Evolutionary conservation across 176 grass and related monocot genomes (phyloP), one percentile per base, ranked within the genome.

Genomic region (Eragrostis nindensis): DNA sequence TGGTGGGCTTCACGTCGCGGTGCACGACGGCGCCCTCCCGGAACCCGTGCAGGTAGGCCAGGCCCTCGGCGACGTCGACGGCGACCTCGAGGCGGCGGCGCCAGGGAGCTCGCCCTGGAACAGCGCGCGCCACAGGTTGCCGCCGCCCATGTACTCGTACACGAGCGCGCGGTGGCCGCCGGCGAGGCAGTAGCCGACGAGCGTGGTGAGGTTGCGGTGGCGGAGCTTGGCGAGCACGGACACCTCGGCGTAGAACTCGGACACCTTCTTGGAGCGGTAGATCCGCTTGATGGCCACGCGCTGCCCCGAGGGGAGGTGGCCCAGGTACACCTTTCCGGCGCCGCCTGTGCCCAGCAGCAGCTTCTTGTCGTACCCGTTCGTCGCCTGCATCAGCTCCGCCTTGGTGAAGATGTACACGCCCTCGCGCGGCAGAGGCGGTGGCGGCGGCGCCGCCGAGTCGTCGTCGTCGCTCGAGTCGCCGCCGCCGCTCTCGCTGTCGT

Each of bases 341-440:
- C 80, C 92, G 24, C 92, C 92, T 32, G 76, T 25, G 29, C 92
- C 89, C 11, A 94, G 80, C 16, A 94, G 71, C 26, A 91, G 77
- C 36, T 82, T 68, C 27, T 68, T 83, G 66, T 94, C 86, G 77
- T 88, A 94, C 1, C 92, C 76, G 32, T 87, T 78, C 7, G 89
- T 91, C 0, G 92, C 92, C 6, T 91, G 86, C 75, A 36, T 85
- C 16, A 94, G 80, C 86, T 94, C 89, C 6, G 80, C 60, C 60
- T 87, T 91, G 19, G 83, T 91, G 76, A 94, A 94, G 77, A 94
- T 94, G 77, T 94, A 94, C 8, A 94, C 17, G 2, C 92, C 92
- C 10, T 89, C 92, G 0, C 86, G 90, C 5, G 92, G 92, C 0
- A 94, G 81, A 1, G 71, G 66, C 2, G 71, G 66, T 36, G 83